Conservation (phyloP, 257 asterid genomes). For the Cinchona pubescens region DNA sequence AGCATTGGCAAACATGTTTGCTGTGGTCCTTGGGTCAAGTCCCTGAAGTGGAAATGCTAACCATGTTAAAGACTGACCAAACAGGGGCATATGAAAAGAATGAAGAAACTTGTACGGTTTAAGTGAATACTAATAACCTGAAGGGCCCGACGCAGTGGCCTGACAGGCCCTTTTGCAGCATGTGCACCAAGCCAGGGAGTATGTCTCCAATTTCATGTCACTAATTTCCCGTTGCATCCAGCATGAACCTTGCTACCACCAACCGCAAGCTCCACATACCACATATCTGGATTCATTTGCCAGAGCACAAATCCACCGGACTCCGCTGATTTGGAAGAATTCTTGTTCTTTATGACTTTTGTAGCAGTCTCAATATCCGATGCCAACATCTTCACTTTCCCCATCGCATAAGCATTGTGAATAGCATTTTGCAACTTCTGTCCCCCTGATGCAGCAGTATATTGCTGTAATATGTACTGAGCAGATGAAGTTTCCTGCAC, state of each 20-base stretch:
- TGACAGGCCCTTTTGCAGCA: conserved; percentile 79
- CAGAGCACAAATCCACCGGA: conserved; percentile 74
- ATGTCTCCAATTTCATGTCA: conserved; percentile 88
- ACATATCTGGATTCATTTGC: conserved; percentile 84
- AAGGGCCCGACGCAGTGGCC: conserved; percentile 76
- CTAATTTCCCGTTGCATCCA: conserved; percentile 78
- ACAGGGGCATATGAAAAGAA: neutral
- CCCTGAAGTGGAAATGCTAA: conserved; percentile 39
- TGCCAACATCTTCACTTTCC: conserved; percentile 70
- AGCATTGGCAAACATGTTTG: conserved; percentile 63
- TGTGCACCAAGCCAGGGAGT: conserved; percentile 94
- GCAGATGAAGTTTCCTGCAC: conserved; percentile 78
- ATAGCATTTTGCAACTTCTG: conserved; percentile 61
- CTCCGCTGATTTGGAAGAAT: conserved; percentile 51
- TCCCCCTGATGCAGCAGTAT: conserved; percentile 75
- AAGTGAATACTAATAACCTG: conserved; percentile 39
- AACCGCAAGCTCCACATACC: conserved; percentile 81
- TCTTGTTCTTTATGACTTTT: conserved; percentile 58
- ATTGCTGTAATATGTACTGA: conserved; percentile 80
- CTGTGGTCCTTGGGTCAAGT: conserved; percentile 70
- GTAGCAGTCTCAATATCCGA: conserved; percentile 77
- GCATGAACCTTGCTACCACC: conserved; percentile 81
- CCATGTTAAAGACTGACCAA: neutral
- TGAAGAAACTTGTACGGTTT: neutral
- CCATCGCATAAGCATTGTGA: conserved; percentile 80